A percentile compares a stretch with the other conserved stretches of the same genome.
Conservation (phyloP, 2,329 filamentous ascomycete genomes). For the Dryadomyces sulphureus region DNA sequence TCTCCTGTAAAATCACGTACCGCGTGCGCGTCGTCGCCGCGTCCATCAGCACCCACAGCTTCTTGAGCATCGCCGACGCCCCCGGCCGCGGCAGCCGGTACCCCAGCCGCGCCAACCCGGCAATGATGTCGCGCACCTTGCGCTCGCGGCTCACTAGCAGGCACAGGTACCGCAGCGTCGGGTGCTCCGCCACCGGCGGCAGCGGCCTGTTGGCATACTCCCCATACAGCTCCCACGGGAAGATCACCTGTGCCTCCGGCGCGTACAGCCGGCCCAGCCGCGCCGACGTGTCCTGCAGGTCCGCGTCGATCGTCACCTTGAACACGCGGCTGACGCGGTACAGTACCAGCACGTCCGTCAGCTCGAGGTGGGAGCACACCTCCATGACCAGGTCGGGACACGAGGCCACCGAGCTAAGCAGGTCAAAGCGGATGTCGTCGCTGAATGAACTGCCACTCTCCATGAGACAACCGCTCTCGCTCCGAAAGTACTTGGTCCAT, state of each 20-base stretch:
- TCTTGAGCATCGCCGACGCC: conserved; percentile 30
- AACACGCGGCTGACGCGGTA: conserved; percentile 51
- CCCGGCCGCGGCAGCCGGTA: conserved; percentile 33
- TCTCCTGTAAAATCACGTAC: conserved; percentile 28
- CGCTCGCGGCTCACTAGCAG: conserved; percentile 48
- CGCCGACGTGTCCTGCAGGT: conserved; percentile 43
- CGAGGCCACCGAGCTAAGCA: conserved; percentile 27
- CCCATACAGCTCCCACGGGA: conserved; percentile 45
- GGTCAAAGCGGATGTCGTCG: conserved; percentile 17
- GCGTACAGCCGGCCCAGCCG: conserved; percentile 38
- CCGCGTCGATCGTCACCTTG: conserved; percentile 41
- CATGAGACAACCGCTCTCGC: not conserved
- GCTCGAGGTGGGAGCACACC: conserved; percentile 36
- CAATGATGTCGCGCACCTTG: conserved; percentile 46
- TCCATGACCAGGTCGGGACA: conserved; percentile 38
- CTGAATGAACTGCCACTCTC: not conserved
- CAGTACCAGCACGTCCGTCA: conserved; percentile 44
- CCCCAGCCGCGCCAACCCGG: conserved; percentile 40
- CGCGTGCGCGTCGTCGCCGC: conserved; percentile 16
- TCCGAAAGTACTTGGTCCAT: conserved; percentile 12
- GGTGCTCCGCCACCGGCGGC: not conserved
- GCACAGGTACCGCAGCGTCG: conserved; percentile 45
- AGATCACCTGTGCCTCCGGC: conserved; percentile 40
- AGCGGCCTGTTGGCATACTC: conserved; percentile 7
- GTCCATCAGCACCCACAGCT: conserved; percentile 41